phyloP scores from a whole-genome alignment of 108 stramenopile species.

The Cyclotella atomus region DNA sequence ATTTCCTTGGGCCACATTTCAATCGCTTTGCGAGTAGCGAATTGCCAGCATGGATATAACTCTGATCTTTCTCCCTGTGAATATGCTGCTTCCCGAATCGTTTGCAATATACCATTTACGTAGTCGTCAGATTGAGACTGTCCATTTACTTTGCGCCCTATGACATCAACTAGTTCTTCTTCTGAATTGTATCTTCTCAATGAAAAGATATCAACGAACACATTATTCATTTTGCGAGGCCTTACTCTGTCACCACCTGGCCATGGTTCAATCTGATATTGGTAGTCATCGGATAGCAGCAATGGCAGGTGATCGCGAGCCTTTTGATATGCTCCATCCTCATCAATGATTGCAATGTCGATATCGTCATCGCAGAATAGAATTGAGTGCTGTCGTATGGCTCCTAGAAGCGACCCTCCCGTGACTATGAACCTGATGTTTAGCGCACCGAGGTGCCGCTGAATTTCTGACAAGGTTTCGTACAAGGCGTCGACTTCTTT shows the following conservation, averaged over 20 bases:
- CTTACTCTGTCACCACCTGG: slow-evolving; percentile 70
- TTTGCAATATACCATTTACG: slow-evolving; percentile 44
- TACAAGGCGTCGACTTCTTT: slow-evolving; percentile 6
- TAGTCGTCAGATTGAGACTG: slow-evolving; percentile 55
- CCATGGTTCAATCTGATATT: slow-evolving; percentile 62
- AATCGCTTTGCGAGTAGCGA: slow-evolving; percentile 72
- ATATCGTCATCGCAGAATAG: slow-evolving; percentile 85
- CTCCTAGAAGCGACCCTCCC: slow-evolving; percentile 74
- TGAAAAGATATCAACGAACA: slow-evolving; percentile 71
- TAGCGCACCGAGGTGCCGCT: slow-evolving; percentile 31
- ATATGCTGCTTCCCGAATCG: slow-evolving; percentile 17
- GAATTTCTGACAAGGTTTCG: neutral
- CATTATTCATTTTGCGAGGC: slow-evolving; percentile 47
- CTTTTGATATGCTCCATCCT: slow-evolving; percentile 38
- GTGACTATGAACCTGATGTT: slow-evolving; percentile 63
- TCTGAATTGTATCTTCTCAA: slow-evolving; percentile 50
- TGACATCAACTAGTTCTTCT: slow-evolving; percentile 50
- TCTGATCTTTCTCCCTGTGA: slow-evolving; percentile 20
- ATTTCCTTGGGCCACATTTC: slow-evolving; percentile 80
- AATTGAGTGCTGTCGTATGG: slow-evolving; percentile 73
- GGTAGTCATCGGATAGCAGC: slow-evolving; percentile 40
- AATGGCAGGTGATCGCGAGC: slow-evolving; percentile 42
- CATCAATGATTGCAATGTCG: slow-evolving; percentile 74
- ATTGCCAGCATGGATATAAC: slow-evolving; percentile 67
- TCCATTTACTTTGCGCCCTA: slow-evolving; percentile 65